Conservation (phyloP, 352 stramenopile genomes). For the Globisporangium takayamanum region DNA sequence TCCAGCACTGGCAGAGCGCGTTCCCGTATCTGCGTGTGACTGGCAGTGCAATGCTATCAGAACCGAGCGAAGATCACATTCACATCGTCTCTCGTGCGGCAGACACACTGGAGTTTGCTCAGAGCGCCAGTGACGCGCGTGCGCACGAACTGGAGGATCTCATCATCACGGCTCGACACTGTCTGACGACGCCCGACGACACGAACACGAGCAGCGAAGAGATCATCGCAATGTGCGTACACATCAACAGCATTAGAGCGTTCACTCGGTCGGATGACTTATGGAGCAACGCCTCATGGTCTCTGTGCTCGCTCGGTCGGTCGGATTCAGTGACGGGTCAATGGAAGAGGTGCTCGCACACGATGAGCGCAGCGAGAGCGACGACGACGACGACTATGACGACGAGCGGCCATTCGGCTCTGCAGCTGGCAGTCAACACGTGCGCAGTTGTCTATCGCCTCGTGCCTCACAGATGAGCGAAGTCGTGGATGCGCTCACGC, state of each 20-base stretch:
- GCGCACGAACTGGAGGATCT: neutral
- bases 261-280: neutral
- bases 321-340: slow-evolving; percentile 23
- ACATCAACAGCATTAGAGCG: slow-evolving; percentile 9
- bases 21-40: slow-evolving; percentile 41
- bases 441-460: slow-evolving; percentile 11
- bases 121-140: slow-evolving; percentile 11
- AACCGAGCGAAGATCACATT: slow-evolving; percentile 36
- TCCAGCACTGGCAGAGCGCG: slow-evolving; percentile 35
- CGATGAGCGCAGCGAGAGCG: slow-evolving; percentile 6
- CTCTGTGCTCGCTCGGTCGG: neutral
- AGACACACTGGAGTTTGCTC: slow-evolving; percentile 9
- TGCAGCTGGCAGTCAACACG: slow-evolving; percentile 4
- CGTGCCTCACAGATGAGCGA: slow-evolving; percentile 23
- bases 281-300: neutral
- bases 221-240: slow-evolving; percentile 17
- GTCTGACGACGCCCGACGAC: slow-evolving; percentile 3
- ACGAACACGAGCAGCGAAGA: slow-evolving; percentile 16
- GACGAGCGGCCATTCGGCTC: neutral
- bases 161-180: neutral
- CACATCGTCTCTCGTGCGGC: slow-evolving; percentile 13
- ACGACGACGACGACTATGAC: slow-evolving; percentile 4
- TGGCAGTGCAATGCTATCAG: slow-evolving; percentile 18
- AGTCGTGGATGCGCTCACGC: slow-evolving; percentile 27
- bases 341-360: slow-evolving; percentile 39